A percentile compares a stretch with the other conserved stretches of the same genome.
phyloP scores from a whole-genome alignment of 768 basidiomycete genomes.

The Russula olivacea region DNA sequence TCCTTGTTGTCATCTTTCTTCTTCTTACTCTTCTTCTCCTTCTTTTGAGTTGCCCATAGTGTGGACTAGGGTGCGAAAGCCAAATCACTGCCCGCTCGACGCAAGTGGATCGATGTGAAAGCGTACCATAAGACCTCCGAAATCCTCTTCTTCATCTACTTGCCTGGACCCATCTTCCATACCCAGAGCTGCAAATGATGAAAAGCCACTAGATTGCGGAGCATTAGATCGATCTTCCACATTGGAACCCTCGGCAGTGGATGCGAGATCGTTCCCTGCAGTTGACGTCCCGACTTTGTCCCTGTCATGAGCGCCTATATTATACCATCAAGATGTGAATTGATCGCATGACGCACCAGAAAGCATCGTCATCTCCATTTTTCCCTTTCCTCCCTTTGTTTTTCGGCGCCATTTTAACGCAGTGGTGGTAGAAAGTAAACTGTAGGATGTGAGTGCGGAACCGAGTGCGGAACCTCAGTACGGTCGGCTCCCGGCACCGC shows the following conservation, averaged over 20 bases:
- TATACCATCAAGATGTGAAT: conserved; percentile 19
- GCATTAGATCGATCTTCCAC: conserved; percentile 35
- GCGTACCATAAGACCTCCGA: conserved; percentile 71
- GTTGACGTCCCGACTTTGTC: conserved; percentile 58
- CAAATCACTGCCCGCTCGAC: neutral
- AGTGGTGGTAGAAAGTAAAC: neutral
- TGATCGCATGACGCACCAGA: conserved; percentile 49
- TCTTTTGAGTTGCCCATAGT: conserved; percentile 50
- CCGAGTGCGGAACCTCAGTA: neutral
- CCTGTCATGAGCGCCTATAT: conserved; percentile 35
- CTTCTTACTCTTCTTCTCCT: conserved; percentile 48
- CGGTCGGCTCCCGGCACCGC: neutral
- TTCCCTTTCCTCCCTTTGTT: conserved; percentile 86
- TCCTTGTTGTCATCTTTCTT: conserved; percentile 29
- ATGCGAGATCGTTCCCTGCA: conserved; percentile 36
- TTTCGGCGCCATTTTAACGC: conserved; percentile 48
- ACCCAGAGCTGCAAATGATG: conserved; percentile 46
- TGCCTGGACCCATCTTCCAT: conserved; percentile 39
- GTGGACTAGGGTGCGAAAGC: conserved; percentile 42
- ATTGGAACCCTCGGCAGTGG: conserved; percentile 36
- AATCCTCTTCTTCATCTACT: conserved; percentile 52
- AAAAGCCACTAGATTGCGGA: conserved; percentile 38
- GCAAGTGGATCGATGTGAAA: neutral
- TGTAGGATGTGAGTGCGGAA: neutral
- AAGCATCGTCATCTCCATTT: conserved; percentile 73